Evolutionary conservation across 148 eudicot genomes (phyloP), one percentile per base, ranked within the genome.

Genomic region (Rhododendron williamsianum): DNA sequence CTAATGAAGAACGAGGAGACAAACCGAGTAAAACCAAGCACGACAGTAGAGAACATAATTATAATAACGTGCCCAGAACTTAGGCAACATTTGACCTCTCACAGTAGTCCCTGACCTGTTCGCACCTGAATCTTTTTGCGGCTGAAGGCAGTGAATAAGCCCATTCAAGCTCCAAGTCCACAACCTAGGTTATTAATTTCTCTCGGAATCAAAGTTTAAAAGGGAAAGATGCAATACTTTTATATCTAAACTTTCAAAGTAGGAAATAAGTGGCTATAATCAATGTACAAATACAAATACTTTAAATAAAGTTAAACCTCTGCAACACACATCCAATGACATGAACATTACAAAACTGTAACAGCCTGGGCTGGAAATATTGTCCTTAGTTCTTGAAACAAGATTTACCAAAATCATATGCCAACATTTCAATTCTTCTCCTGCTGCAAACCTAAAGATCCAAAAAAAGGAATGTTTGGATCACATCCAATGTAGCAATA

Each of bases 41-140:
- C 94, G 94, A 89, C 91, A 92, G 48, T 87, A 88, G 84, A 91
- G 86, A 78, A 90, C 89, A 25, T 91, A 89, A 36, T 90, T 91
- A 15, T 86, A 81, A 82, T 94, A 91, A 45, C 95, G 87, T 45
- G 94, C 95, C 11, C 93, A 90, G 83, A 95, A 84, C 85, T 87
- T 94, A 25, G 93, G 88, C 84, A 95, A 82, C 30, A 96, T 90
- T 72, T 94, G 88, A 41, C 97, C 93, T 85, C 95, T 93, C 6
- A 93, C 97, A 35, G 90, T 93, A 12, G 94, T 93, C 56, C 98
- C 96, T 0, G 96, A 94, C 72, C 93, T 92, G 89, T 90, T 95
- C 9, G 92, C 86, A 74, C 54, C 46, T 41, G 48, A 36, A 76
- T 76, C 84, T 45, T 58, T 89, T 30, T 69, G 83, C 30, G 78